These are phyloP conservation scores for Tuber melanosporum DNA, from an alignment of 495 filamentous ascomycete species.

Conservation along the genomic window DNA sequence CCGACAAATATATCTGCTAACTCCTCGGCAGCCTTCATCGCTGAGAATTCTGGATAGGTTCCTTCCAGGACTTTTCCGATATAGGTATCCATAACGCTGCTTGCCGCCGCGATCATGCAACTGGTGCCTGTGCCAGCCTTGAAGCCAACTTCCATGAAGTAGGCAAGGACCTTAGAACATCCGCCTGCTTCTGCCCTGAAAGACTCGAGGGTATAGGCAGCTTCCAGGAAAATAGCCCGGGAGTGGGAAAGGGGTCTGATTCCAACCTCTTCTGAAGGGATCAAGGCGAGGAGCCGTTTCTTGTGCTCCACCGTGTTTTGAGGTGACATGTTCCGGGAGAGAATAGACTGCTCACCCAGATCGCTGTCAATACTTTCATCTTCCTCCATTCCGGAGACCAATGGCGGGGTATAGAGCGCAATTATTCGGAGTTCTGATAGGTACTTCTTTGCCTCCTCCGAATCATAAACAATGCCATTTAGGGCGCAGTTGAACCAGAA, in stretches of 20 bases:
- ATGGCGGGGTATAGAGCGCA: conserved; percentile 74
- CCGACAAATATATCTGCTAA: conserved; percentile 74
- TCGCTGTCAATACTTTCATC: conserved; percentile 87
- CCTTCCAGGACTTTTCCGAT: conserved; percentile 63
- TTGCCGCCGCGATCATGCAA: conserved; percentile 77
- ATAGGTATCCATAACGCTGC: conserved; percentile 63
- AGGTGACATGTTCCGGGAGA: conserved; percentile 70
- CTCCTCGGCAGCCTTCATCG: conserved; percentile 79
- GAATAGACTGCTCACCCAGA: conserved; percentile 86
- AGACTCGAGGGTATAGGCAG: conserved; percentile 76
- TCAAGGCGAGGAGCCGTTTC: conserved; percentile 59
- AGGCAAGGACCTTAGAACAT: conserved; percentile 77
- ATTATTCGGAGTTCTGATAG: conserved; percentile 68
- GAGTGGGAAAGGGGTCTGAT: conserved; percentile 76
- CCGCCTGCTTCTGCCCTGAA: conserved; percentile 75
- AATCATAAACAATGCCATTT: conserved; percentile 75
- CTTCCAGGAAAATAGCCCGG: conserved; percentile 82
- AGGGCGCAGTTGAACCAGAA: conserved; percentile 96
- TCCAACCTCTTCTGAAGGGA: conserved; percentile 67
- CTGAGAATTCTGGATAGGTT: conserved; percentile 65
- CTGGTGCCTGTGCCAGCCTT: conserved; percentile 68
- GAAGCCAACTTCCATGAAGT: conserved; percentile 87
- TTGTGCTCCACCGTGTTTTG: conserved; percentile 77
- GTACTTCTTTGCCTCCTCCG: conserved; percentile 60
- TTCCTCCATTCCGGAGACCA: conserved; percentile 59